A percentile compares a stretch with the other conserved stretches of the same genome.
phyloP scores from a whole-genome alignment of 2,329 filamentous ascomycete species.

The Exophiala dermatitidis region DNA sequence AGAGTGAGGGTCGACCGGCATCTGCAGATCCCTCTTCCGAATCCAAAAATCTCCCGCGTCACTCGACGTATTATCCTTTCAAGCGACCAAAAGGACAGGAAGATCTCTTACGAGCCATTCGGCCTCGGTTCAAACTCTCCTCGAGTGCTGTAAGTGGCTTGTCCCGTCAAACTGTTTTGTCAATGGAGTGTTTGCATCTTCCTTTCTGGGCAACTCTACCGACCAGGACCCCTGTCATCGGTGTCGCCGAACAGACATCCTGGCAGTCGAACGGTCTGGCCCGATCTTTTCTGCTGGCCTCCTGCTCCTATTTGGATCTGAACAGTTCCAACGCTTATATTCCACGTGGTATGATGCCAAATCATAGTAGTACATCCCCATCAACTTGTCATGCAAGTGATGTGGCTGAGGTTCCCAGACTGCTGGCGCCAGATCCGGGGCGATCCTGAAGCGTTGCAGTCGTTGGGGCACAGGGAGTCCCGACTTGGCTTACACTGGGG shows the following conservation, averaged over 20 bases:
- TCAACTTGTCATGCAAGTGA: not conserved
- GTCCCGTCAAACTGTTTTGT: conserved; percentile 3
- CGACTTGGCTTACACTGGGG: not conserved
- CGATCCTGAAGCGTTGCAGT: not conserved
- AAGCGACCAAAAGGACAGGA: no score
- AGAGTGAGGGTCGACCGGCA: not conserved
- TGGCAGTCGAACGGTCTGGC: not conserved
- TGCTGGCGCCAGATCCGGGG: not conserved
- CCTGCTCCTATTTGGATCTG: not conserved
- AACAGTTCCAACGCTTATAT: not conserved
- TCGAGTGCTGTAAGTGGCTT: conserved; percentile 1
- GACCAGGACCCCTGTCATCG: conserved; percentile 5
- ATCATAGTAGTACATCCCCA: not conserved
- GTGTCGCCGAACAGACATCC: not conserved
- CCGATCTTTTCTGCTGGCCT: not conserved
- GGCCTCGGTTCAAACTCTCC: not conserved
- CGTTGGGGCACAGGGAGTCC: not conserved
- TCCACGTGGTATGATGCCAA: not conserved
- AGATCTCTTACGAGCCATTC: no score
- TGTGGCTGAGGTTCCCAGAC: not conserved
- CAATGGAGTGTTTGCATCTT: conserved; percentile 7
- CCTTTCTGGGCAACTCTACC: conserved; percentile 13
- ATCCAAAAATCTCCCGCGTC: no score
- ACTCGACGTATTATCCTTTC: no score
- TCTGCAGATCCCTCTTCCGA: not conserved